Evolutionary conservation across 352 stramenopile genomes (phyloP).

Genomic region (Pythium guiyangense): DNA sequence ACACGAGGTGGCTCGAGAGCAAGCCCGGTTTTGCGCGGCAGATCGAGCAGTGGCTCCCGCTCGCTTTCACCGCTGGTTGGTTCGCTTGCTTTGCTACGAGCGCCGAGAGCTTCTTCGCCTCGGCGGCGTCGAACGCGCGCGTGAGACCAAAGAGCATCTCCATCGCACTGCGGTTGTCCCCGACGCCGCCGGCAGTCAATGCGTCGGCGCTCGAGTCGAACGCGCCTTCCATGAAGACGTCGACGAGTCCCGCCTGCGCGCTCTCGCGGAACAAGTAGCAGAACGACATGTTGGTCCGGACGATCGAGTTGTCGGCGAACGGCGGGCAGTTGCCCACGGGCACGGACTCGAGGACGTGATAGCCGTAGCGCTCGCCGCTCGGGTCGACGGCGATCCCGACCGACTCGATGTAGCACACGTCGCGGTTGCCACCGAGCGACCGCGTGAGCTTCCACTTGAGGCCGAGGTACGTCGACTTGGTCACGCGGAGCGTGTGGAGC

Average conservation of each 20-base stretch:
- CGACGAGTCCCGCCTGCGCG: constrained; percentile 40
- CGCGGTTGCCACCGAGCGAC: constrained; percentile 66
- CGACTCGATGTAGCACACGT: constrained; percentile 46
- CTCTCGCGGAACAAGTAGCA: constrained; percentile 68
- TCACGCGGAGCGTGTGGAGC: constrained; percentile 50
- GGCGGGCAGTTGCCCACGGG: constrained; percentile 49
- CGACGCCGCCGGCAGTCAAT: constrained; percentile 57
- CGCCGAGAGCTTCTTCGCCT: constrained; percentile 65
- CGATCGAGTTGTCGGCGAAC: constrained; percentile 75
- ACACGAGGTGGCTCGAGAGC: constrained; percentile 47
- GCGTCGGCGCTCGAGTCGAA: constrained; percentile 60
- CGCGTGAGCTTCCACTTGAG: constrained; percentile 74
- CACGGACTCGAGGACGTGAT: constrained; percentile 62
- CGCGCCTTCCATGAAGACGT: constrained; percentile 70
- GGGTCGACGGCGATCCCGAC: constrained; percentile 25
- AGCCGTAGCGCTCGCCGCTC: constrained; percentile 52
- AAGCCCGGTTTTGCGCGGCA: constrained; percentile 50
- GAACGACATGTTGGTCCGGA: constrained; percentile 62
- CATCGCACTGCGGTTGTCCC: constrained; percentile 61
- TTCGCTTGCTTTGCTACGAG: constrained; percentile 46
- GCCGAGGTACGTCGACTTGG: constrained; percentile 50
- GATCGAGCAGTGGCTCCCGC: constrained; percentile 51
- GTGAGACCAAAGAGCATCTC: constrained; percentile 61
- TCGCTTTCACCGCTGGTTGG: constrained; percentile 24
- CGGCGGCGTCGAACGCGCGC: constrained; percentile 33